Base-by-base conservation (phyloP, 345 rosid species). In the Eucalyptus coolabah region DNA sequence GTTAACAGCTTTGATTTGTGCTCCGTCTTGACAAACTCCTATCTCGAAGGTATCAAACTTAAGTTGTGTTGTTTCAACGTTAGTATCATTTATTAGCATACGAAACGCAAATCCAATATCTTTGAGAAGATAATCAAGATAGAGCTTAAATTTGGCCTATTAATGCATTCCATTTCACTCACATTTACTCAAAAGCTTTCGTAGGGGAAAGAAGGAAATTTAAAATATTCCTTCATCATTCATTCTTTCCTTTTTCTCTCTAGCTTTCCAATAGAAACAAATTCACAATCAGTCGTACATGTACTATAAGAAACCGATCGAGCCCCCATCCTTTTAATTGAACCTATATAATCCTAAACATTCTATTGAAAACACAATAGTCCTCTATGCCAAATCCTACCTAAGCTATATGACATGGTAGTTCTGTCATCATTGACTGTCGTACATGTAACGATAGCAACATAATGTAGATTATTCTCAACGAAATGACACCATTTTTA, bases 1-100 rank as follows among this genome's bases (percentile, higher is more conserved):
- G 23, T 67, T 17, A 2, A 32, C 23, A 0, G 1, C 24, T 69
- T 1, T 5, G 1, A 69, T 9, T 69, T 69, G 14, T 2, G 0
- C 1, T 69, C 13, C 7, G 0, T 34, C 2, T 5, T 18, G 2
- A 0, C 8, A 3, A 34, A 32, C 14, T 69, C 1, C 0, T 11
- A 0, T 18, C 0, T 4, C 0, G 7, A 69, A 69, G 24, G 6
- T 34, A 69, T 69, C 0, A 4, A 0, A 15, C 42, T 34, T 69
- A 1, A 4, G 0, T 19, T 18, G 12, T 2, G 1, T 17, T 10
- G 7, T 69, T 9, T 10, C 42, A 32, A 69, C 2, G 5, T 5
- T 0, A 1, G 1, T 17, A 32, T 9, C 7, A 69, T 69, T 69
- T 69, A 69, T 34, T 34, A 3, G 12, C 0, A 18, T 69, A 24